Base-by-base conservation (phyloP, 345 rosid species). In the Brassica rapa region DNA sequence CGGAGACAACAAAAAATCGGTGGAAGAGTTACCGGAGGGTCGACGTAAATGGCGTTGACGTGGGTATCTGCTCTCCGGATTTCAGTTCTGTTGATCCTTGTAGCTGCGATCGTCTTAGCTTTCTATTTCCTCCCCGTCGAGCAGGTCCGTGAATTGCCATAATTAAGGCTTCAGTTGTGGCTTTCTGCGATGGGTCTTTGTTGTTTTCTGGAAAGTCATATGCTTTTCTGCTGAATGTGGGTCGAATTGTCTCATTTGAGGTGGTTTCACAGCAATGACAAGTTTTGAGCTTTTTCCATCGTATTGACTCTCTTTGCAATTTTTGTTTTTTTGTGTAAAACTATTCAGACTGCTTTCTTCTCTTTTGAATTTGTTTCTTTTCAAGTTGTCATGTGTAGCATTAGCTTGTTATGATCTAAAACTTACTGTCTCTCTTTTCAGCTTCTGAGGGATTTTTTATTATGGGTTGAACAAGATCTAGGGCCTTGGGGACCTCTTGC, bases 401-500 rank as follows among this genome's bases (percentile, higher is more conserved):
- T 56, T 57, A 15, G 21, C 68, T 68, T 33, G 29, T 70, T 33
- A 23, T 66, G 8, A n/a, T 62, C 21, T 49, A 57, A 46, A 56
- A 61, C 59, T 66, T 81, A 78, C 83, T 72, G 16, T 61, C 4
- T 70, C 6, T 29, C 23, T 75, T 75, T 86, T 84, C 94, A 95
- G 99, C 86, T 90, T 14, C 75, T 95, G 83, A 95, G 87, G 91
- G 94, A 91, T 77, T 95, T 95, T 87, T 82, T 95, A 71, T 57
- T 86, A 85, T 95, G 99, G 99, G 98, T 95, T 82, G 89, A 93
- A 30, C 77, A 85, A 80, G 96, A 95, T 81, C 93, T 95, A 70
- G 99, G 99, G 35, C 88, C 93, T 60, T 95, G 98, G 98, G 99
- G 99, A 78, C 99, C 99, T 4, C 85, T 95, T 27, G 98, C 85